Evolutionary conservation across 2,329 filamentous ascomycete species (phyloP), one percentile per base, ranked within the genome.

Genomic region (Alternaria incomplexa): DNA sequence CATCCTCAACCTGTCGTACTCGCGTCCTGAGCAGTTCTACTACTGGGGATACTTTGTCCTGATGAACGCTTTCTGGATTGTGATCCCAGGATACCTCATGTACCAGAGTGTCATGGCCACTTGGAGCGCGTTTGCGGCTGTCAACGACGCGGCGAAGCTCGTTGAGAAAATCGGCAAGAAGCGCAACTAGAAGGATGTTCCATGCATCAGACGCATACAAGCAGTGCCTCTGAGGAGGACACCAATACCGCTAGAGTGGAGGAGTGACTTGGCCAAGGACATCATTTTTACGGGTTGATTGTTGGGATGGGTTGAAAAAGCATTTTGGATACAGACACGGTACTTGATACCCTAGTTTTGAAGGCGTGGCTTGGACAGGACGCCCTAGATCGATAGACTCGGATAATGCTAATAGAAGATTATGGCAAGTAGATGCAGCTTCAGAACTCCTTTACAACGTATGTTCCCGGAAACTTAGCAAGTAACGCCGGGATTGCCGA

Each of bases 61-160:
- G 30, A 89, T 90, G 87, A 90, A 90, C 72, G 84, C 85, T 55
- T 87, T 90, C 74, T 90, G 88, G 88, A 89, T 90, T 58, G 81
- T 89, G 30, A 85, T 90, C 56, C 88, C 88, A 4, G 66, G 73
- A 32, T 76, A 69, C 60, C 65, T 81, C 57, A 72, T 81, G 61
- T 74, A 64, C 64, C 73, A 75, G 58, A 79, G 78, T 59, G 73
- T 80, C 12, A 63, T 65, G 51, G 76, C 75, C 7, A 75, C 66
- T 23, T 71, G 71, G 56, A 71, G 74, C 54, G 77, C 78, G n/a
- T 79, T 80, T 61, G 65, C 65, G 28, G 78, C 77, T 11, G 68
- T 80, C 64, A 73, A 76, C 53, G 77, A 76, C 62, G 70, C 77
- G 46, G 76, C 78, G n/a, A 74, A 65, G 68, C 64, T 75, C 48